phyloP scores from a whole-genome alignment of 352 stramenopile species.

The Phytophthora hibernalis region DNA sequence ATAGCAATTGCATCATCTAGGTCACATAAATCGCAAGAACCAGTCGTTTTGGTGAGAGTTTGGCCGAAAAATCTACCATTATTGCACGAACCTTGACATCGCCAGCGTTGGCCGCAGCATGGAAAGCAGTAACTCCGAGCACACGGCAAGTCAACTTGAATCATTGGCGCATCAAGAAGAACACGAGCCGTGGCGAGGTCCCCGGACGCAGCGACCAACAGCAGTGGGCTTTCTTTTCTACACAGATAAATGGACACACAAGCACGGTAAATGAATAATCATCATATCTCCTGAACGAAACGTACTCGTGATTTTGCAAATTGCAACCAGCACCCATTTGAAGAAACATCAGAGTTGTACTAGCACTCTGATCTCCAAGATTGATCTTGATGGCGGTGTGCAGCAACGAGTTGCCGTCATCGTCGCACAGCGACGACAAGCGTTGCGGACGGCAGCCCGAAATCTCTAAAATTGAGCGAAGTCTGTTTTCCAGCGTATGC shows the following conservation, averaged over 20 bases:
- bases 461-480: slow-evolving; percentile 6
- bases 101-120: slow-evolving; percentile 65
- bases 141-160: slow-evolving; percentile 56
- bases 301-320: slow-evolving; percentile 62
- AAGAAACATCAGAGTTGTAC: slow-evolving; percentile 41
- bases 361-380: slow-evolving; percentile 14
- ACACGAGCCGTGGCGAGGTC: slow-evolving; percentile 31
- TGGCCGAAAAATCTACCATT: neutral
- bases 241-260: neutral
- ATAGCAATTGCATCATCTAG: slow-evolving; percentile 63
- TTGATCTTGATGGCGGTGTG: slow-evolving; percentile 53
- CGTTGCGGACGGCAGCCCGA: neutral
- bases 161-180: slow-evolving; percentile 14
- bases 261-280: neutral
- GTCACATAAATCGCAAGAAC: neutral
- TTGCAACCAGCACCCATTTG: slow-evolving; percentile 54
- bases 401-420: slow-evolving; percentile 62
- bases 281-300: neutral
- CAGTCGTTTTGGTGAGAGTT: neutral
- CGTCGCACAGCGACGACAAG: slow-evolving; percentile 30
- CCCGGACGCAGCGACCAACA: slow-evolving; percentile 63
- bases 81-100: slow-evolving; percentile 40
- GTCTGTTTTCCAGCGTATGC: slow-evolving; percentile 2
- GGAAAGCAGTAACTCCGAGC: slow-evolving; percentile 59
- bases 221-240: slow-evolving; percentile 62